Evolutionary conservation across 768 basidiomycete species (phyloP).

Genomic region (Clitopilus hobsonii): DNA sequence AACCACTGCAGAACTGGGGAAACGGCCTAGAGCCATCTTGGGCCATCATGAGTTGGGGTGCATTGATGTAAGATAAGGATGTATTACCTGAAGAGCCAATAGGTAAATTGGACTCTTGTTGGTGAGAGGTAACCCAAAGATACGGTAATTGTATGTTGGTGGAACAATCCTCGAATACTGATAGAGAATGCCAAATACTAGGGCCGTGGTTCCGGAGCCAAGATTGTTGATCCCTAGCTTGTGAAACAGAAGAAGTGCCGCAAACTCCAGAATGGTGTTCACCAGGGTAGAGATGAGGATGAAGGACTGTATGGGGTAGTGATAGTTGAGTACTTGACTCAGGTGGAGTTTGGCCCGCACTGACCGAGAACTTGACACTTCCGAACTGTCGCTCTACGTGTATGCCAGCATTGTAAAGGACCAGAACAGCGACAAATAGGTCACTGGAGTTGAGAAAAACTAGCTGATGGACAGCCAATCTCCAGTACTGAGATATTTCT

Average conservation of each 20-base stretch:
- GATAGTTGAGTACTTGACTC: conserved; percentile 5
- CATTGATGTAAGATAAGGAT: background rate
- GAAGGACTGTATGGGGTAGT: conserved; percentile 57
- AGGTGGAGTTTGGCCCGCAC: conserved; percentile 15
- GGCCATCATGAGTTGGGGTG: conserved; percentile 5
- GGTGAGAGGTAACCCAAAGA: conserved; percentile 69
- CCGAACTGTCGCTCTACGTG: conserved; percentile 85
- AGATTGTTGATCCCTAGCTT: conserved; percentile 68
- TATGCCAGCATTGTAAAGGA: conserved; percentile 68
- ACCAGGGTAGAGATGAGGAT: conserved; percentile 61
- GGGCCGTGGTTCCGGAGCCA: conserved; percentile 68
- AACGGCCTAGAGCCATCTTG: conserved; percentile 65
- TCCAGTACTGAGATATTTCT: conserved; percentile 69
- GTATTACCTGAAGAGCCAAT: conserved; percentile 62
- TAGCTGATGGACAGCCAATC: conserved; percentile 67
- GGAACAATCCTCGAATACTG: conserved; percentile 81
- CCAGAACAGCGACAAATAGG: conserved; percentile 68
- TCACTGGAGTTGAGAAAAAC: conserved; percentile 85
- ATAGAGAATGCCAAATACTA: conserved; percentile 79
- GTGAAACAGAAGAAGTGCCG: conserved; percentile 60
- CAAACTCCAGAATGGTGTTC: conserved; percentile 64
- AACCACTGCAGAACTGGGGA: conserved; percentile 61
- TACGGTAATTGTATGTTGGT: conserved; percentile 64
- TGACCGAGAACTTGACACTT: conserved; percentile 80
- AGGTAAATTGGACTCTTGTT: conserved; percentile 76